phyloP scores from a whole-genome alignment of 495 filamentous ascomycete genomes.

The Penicillium bovifimosum region DNA sequence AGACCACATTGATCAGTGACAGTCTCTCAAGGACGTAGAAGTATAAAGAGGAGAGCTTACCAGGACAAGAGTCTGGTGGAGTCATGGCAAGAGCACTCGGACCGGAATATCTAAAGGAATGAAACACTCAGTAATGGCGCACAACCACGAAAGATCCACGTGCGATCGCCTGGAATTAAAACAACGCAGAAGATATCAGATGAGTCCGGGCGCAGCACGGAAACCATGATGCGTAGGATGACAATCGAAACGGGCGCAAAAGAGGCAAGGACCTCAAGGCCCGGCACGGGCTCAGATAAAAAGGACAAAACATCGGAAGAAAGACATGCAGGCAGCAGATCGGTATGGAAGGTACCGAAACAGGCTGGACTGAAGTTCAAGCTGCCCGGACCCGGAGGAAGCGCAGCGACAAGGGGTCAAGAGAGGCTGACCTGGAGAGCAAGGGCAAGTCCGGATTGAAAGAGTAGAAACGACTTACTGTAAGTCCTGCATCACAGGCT shows the following conservation, averaged over 20 bases:
- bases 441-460: slow-evolving; percentile 35
- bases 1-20: slow-evolving; percentile 14
- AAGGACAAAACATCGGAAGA: slow-evolving; percentile 25
- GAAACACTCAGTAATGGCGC: slow-evolving; percentile 15
- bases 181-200: slow-evolving; percentile 7
- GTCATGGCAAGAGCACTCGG: slow-evolving; percentile 43
- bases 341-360: slow-evolving; percentile 28
- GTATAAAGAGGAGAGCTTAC: slow-evolving; percentile 24
- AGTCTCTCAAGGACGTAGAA: neutral
- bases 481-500: slow-evolving; percentile 41
- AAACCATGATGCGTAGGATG: slow-evolving; percentile 15
- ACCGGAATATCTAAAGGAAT: slow-evolving; percentile 32
- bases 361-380: slow-evolving; percentile 26
- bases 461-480: slow-evolving; percentile 41
- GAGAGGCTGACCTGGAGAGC: slow-evolving; percentile 33
- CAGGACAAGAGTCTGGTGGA: slow-evolving; percentile 44
- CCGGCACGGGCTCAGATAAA: slow-evolving; percentile 17
- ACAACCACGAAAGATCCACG: slow-evolving; percentile 11
- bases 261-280: slow-evolving; percentile 7
- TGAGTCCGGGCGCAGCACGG: slow-evolving; percentile 10
- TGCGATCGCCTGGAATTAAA: slow-evolving; percentile 5
- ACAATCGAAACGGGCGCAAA: slow-evolving; percentile 10
- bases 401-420: slow-evolving; percentile 34
- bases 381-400: slow-evolving; percentile 35
- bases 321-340: slow-evolving; percentile 27